Evolutionary conservation across 2,329 filamentous ascomycete species (phyloP).

Genomic region (Amesomyces nigricolor): DNA sequence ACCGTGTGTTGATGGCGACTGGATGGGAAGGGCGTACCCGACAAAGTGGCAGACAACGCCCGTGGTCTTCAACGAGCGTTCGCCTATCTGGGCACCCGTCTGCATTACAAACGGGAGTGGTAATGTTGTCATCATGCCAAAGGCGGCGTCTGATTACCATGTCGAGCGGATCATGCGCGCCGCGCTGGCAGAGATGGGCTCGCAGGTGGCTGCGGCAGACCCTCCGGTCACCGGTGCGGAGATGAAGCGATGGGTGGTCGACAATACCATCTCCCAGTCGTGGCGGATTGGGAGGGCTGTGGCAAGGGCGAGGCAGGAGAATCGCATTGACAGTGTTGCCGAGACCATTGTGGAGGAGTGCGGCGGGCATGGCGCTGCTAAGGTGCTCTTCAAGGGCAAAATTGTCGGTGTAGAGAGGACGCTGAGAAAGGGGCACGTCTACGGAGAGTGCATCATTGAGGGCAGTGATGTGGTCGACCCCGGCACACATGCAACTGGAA

Average conservation of each 20-base stretch:
- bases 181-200: conserved; percentile 51
- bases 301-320: conserved; percentile 43
- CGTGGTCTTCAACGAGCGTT: conserved; percentile 45
- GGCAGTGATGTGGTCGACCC: conserved; percentile 37
- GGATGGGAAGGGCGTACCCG: conserved; percentile 53
- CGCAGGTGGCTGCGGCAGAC: conserved; percentile 44
- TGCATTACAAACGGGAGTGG: conserved; percentile 49
- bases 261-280: conserved; percentile 47
- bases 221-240: conserved; percentile 45
- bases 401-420: conserved; percentile 55
- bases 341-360: conserved; percentile 55
- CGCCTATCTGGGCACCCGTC: conserved; percentile 41
- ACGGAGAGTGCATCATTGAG: conserved; percentile 54
- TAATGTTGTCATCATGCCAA: conserved; percentile 45
- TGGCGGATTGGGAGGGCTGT: conserved; percentile 59
- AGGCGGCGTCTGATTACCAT: conserved; percentile 40
- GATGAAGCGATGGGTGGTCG: conserved; percentile 46
- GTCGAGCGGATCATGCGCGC: conserved; percentile 47
- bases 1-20: conserved; percentile 49
- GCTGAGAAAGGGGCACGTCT: conserved; percentile 52
- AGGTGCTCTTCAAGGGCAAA: conserved; percentile 58
- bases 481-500: background rate
- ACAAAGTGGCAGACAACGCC: conserved; percentile 52
- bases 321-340: conserved; percentile 48
- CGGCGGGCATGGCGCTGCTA: conserved; percentile 47